Conservation (phyloP, 495 filamentous ascomycete genomes). For the Xylaria castorea region DNA sequence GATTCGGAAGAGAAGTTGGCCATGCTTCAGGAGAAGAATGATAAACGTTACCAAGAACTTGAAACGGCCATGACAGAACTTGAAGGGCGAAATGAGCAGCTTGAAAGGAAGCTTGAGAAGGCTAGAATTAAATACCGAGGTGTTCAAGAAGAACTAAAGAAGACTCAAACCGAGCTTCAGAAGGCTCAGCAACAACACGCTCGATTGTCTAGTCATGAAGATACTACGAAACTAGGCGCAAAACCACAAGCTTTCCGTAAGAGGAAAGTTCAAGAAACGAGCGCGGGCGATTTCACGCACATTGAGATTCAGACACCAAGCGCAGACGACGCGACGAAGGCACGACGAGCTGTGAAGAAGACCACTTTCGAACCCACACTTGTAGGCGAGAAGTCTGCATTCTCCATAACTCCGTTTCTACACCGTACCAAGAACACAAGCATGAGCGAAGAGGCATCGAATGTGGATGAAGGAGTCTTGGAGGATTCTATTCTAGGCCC, state of each 20-base stretch:
- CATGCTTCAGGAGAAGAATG: slow-evolving; percentile 51
- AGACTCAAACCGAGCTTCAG: slow-evolving; percentile 54
- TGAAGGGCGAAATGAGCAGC: slow-evolving; percentile 60
- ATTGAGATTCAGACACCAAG: slow-evolving; percentile 47
- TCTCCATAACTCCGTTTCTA: slow-evolving; percentile 91
- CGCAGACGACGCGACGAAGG: slow-evolving; percentile 41
- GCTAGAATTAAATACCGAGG: slow-evolving; percentile 69
- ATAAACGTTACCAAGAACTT: slow-evolving; percentile 41
- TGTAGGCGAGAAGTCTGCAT: slow-evolving; percentile 83
- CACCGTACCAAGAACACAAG: slow-evolving; percentile 71
- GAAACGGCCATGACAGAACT: slow-evolving; percentile 53
- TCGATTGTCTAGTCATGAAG: slow-evolving; percentile 37
- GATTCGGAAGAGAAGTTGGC: slow-evolving; percentile 49
- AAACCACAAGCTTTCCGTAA: slow-evolving; percentile 42
- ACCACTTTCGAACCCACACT: slow-evolving; percentile 59
- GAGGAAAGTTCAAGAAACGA: slow-evolving; percentile 42
- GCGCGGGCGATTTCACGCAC: slow-evolving; percentile 42
- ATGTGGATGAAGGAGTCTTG: slow-evolving; percentile 32
- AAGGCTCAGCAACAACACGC: slow-evolving; percentile 44
- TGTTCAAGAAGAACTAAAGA: slow-evolving; percentile 73
- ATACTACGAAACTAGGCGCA: slow-evolving; percentile 43
- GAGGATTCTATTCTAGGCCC: slow-evolving; percentile 36
- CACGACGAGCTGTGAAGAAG: slow-evolving; percentile 54
- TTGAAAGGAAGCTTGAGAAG: slow-evolving; percentile 72
- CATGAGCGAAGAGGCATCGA: slow-evolving; percentile 36